Conservation (phyloP, 768 basidiomycete species). For the Termitomyces sp. region DNA sequence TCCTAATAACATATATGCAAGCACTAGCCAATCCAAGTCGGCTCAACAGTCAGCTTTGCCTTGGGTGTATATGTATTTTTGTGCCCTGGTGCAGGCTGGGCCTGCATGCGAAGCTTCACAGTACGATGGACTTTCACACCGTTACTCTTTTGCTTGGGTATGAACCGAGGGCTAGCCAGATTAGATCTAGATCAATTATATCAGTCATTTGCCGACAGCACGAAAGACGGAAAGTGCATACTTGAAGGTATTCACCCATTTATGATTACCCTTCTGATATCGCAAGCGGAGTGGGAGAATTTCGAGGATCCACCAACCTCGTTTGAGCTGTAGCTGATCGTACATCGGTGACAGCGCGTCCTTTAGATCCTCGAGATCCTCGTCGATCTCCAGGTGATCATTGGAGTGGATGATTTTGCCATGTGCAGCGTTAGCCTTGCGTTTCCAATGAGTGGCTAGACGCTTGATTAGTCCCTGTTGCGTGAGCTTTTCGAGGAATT, state of each 20-base stretch:
- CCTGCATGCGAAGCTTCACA: slow-evolving; percentile 49
- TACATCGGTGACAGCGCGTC: slow-evolving; percentile 44
- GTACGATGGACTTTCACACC: slow-evolving; percentile 42
- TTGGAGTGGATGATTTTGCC: neutral
- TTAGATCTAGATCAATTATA: slow-evolving; percentile 20
- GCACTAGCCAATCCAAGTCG: slow-evolving; percentile 24
- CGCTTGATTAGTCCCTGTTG: neutral
- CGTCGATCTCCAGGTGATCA: slow-evolving; percentile 11
- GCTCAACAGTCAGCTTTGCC: slow-evolving; percentile 23
- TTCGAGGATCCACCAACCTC: slow-evolving; percentile 59
- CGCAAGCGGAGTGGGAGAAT: slow-evolving; percentile 28
- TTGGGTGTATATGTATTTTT: slow-evolving; percentile 21
- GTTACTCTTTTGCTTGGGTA: slow-evolving; percentile 29
- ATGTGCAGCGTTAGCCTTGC: slow-evolving; percentile 10
- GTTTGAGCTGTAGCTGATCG: slow-evolving; percentile 40
- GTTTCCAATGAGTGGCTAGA: neutral
- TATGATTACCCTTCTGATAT: slow-evolving; percentile 25
- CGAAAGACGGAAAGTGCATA: neutral
- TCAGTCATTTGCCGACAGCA: neutral
- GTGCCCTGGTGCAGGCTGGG: slow-evolving; percentile 23
- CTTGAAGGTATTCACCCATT: slow-evolving; percentile 20
- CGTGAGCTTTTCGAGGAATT: neutral
- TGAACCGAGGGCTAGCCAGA: slow-evolving; percentile 27
- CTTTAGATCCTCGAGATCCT: slow-evolving; percentile 48
- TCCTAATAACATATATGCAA: too few relatives aligned